phyloP scores from a whole-genome alignment of 352 stramenopile genomes.

The Elongisporangium anandrum region DNA sequence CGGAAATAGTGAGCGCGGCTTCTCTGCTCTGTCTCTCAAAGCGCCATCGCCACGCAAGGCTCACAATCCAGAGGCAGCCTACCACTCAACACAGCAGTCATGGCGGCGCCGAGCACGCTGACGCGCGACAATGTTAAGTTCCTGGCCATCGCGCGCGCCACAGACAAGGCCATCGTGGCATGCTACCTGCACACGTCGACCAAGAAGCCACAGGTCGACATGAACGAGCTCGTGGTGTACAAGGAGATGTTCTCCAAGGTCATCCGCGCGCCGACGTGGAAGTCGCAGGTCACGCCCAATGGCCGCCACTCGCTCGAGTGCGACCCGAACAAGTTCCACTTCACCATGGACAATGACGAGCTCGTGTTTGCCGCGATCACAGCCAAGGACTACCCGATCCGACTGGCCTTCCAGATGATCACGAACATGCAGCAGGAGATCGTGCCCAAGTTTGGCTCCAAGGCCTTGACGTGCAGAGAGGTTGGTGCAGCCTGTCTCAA shows the following conservation, averaged over 20 bases:
- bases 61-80: background rate
- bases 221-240: conserved; percentile 58
- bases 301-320: conserved; percentile 82
- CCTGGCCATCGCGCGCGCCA: conserved; percentile 69
- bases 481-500: conserved; percentile 16
- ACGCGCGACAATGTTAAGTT: conserved; percentile 85
- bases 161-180: conserved; percentile 77
- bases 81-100: conserved; percentile 8
- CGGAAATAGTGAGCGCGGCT: conserved; percentile 3
- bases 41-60: conserved; percentile 4
- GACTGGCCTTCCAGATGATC: conserved; percentile 82
- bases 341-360: conserved; percentile 87
- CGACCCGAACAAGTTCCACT: conserved; percentile 87
- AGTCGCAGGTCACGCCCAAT: conserved; percentile 83
- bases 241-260: conserved; percentile 83
- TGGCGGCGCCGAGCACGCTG: conserved; percentile 30
- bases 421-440: conserved; percentile 70
- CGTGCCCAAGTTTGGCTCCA: conserved; percentile 68
- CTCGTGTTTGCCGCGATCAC: conserved; percentile 81
- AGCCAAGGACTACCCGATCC: conserved; percentile 77
- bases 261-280: conserved; percentile 79
- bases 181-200: conserved; percentile 65
- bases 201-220: conserved; percentile 39
- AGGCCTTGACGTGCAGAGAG: conserved; percentile 74
- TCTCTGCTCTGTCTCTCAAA: background rate